Percentiles rank a stretch among this genome's conserved stretches.
Conservation (phyloP, 257 asterid genomes). For the Coffea eugenioides region DNA sequence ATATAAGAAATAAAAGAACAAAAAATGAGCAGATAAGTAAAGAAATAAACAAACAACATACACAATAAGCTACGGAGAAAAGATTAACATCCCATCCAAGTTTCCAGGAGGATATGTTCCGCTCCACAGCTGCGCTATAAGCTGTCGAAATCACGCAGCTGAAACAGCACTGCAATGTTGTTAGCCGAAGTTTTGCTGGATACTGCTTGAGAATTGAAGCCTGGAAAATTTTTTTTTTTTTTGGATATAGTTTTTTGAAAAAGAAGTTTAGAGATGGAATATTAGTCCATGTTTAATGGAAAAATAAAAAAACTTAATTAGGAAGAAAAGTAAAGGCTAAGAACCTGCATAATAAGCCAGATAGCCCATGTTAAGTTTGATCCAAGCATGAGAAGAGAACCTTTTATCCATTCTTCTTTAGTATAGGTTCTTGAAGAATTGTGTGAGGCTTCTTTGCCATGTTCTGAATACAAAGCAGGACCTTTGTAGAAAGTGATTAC, state of each 20-base stretch:
- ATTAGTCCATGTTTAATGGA: not conserved
- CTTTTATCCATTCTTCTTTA: constrained; percentile 58
- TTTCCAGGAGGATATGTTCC: constrained; percentile 31
- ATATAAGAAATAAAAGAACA: not conserved
- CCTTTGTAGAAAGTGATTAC: constrained; percentile 58
- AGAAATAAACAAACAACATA: constrained; percentile 1
- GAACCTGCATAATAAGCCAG: constrained; percentile 69
- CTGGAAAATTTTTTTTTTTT: constrained; percentile 2
- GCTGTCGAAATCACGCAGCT: constrained; percentile 25
- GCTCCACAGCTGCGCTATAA: constrained; percentile 25
- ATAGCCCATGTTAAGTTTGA: constrained; percentile 44
- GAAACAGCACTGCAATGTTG: constrained; percentile 27
- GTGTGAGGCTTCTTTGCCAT: constrained; percentile 15
- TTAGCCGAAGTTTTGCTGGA: constrained; percentile 32
- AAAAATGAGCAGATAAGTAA: not conserved
- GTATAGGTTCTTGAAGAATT: constrained; percentile 15
- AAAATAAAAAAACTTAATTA: not conserved
- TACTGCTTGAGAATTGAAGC: constrained; percentile 28
- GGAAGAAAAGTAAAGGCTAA: not conserved
- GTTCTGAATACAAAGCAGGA: constrained; percentile 34
- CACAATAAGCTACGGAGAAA: constrained; percentile 32
- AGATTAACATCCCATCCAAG: constrained; percentile 30
- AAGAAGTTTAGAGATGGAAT: not conserved
- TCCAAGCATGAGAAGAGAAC: constrained; percentile 48
- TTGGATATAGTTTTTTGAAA: not conserved